These are phyloP conservation scores for Penium margaritaceum DNA, from an alignment of 139 green algal species.

Conservation along the genomic window DNA sequence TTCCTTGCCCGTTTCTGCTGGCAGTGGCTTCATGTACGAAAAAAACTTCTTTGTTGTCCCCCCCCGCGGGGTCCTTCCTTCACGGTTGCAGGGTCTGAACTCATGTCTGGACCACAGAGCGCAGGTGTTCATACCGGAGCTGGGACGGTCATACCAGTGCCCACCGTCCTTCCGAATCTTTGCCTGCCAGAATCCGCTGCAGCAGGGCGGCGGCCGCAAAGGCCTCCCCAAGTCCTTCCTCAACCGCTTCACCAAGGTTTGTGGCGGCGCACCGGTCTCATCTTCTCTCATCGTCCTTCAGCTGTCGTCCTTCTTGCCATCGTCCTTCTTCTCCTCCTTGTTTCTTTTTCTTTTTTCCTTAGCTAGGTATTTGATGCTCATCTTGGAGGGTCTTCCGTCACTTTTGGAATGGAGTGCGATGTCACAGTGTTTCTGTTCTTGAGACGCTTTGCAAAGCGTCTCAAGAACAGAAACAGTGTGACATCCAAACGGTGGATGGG, in stretches of 20 bases:
- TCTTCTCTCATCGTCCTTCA: neutral
- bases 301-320: neutral
- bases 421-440: no score
- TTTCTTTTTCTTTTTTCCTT: no score
- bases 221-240: conserved; percentile 92
- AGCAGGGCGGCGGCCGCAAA: conserved; percentile 88
- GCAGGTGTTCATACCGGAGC: conserved; percentile 91
- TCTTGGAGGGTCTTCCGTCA: no score
- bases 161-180: conserved; percentile 68
- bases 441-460: no score
- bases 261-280: conserved; percentile 24
- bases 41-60: no score
- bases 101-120: conserved; percentile 85
- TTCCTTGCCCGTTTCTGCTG: no score
- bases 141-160: conserved; percentile 66
- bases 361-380: no score
- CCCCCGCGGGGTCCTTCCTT: no score
- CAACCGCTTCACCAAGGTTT: conserved; percentile 84
- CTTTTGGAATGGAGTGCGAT: no score
- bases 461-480: no score
- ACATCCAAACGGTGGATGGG: no score
- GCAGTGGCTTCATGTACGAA: no score
- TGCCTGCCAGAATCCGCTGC: conserved; percentile 69
- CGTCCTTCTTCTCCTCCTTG: conserved; percentile 8
- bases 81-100: conserved; percentile 70